A percentile compares a stretch with the other conserved stretches of the same genome.
Evolutionary conservation across 2,329 filamentous ascomycete genomes (phyloP).

Genomic region (Diaporthe sp.): DNA sequence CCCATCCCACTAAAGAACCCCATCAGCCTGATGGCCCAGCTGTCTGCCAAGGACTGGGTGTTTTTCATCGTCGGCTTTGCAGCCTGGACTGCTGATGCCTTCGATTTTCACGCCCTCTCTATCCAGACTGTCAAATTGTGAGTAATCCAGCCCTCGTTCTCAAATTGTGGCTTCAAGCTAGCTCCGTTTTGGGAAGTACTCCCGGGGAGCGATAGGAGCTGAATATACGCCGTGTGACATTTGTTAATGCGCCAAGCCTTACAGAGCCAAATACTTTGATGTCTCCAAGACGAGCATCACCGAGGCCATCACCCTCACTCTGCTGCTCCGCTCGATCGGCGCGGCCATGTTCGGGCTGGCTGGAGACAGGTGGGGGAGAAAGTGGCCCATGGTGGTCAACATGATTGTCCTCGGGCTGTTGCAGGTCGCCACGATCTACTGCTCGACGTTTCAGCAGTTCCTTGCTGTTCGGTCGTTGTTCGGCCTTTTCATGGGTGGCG

Average conservation of each 20-base stretch:
- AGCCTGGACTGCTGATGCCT: constrained; percentile 86
- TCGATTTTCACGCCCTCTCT: constrained; percentile 85
- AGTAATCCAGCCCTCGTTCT: not conserved
- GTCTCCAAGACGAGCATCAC: constrained; percentile 76
- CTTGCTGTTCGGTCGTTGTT: constrained; percentile 81
- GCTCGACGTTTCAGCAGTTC: constrained; percentile 79
- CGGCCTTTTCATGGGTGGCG: constrained; percentile 85
- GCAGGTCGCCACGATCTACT: constrained; percentile 84
- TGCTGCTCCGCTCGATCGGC: constrained; percentile 81
- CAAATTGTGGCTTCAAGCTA: constrained; percentile 13
- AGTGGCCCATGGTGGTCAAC: constrained; percentile 87
- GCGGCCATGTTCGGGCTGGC: constrained; percentile 83
- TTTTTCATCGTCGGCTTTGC: constrained; percentile 82
- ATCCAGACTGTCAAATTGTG: constrained; percentile 82
- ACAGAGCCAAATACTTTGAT: constrained; percentile 58
- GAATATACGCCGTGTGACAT: not conserved
- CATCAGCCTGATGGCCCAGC: constrained; percentile 74
- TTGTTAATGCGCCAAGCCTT: constrained; percentile 25
- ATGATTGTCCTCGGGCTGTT: constrained; percentile 79
- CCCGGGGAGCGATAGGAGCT: not conserved
- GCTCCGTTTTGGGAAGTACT: not conserved
- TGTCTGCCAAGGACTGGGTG: constrained; percentile 77
- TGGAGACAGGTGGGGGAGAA: constrained; percentile 84
- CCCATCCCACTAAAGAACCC: constrained; percentile 79
- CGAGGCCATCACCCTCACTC: constrained; percentile 81